phyloP scores from a whole-genome alignment of 2,329 filamentous ascomycete species.

The Aureobasidium sp. region DNA sequence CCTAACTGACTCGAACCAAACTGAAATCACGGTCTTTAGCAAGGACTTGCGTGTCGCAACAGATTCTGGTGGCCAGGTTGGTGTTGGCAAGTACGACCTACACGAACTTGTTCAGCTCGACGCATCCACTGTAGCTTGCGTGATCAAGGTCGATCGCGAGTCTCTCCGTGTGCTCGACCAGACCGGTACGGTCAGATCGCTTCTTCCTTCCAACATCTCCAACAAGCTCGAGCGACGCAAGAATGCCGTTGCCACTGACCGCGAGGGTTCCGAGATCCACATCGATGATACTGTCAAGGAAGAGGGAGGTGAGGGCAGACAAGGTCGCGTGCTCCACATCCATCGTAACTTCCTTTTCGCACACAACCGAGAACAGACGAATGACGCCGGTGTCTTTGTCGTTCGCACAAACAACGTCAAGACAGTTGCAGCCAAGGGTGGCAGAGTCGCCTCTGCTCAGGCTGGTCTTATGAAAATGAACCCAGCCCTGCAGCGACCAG shows the following conservation, averaged over 20 bases:
- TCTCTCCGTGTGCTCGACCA: constrained; percentile 86
- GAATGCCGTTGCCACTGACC: constrained; percentile 77
- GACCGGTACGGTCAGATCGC: constrained; percentile 70
- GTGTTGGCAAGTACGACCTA: constrained; percentile 81
- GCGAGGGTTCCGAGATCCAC: constrained; percentile 87
- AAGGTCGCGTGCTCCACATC: constrained; percentile 87
- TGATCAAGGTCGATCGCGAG: constrained; percentile 93
- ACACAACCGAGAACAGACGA: constrained; percentile 73
- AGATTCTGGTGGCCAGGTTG: constrained; percentile 79
- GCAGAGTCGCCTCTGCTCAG: constrained; percentile 62
- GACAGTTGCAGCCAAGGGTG: constrained; percentile 90
- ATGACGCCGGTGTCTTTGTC: constrained; percentile 88
- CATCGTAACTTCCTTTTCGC: constrained; percentile 89
- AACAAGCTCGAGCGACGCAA: constrained; percentile 80
- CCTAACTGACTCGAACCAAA: constrained; percentile 84
- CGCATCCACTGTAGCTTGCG: constrained; percentile 81
- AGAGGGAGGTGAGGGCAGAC: constrained; percentile 72
- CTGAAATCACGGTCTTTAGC: constrained; percentile 95
- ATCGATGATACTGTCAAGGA: constrained; percentile 90
- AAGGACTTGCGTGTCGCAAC: constrained; percentile 91
- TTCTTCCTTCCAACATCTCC: constrained; percentile 85
- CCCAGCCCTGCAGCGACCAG: constrained; percentile 71
- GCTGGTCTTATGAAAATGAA: constrained; percentile 90
- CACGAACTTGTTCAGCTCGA: constrained; percentile 94
- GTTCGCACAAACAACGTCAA: constrained; percentile 77